Percentiles rank a stretch among this genome's conserved stretches.
Evolutionary conservation across 345 rosid species (phyloP).

Genomic region (Populus davidiana): DNA sequence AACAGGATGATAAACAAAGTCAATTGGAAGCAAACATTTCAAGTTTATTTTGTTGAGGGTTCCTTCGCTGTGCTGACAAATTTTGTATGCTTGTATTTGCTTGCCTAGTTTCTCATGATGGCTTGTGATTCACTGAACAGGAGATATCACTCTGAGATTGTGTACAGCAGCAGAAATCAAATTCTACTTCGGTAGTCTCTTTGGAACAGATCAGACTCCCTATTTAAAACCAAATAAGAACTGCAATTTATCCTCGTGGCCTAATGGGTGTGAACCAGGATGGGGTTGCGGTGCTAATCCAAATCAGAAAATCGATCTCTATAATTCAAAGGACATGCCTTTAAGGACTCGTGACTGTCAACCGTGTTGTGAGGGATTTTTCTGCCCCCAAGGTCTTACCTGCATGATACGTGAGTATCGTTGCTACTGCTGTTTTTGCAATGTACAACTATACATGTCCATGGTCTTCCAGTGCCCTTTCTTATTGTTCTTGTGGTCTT

Average conservation of each 20-base stretch:
- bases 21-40: not conserved
- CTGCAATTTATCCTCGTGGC: conserved; percentile 77
- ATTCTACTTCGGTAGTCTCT: conserved; percentile 57
- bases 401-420: conserved; percentile 89
- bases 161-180: conserved; percentile 81
- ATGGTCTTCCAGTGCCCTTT: not conserved
- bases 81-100: not conserved
- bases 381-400: conserved; percentile 87
- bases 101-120: conserved; percentile 9
- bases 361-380: conserved; percentile 97
- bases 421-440: not conserved
- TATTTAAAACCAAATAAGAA: conserved; percentile 61
- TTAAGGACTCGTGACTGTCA: conserved; percentile 57
- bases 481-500: conserved; percentile 9
- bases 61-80: not conserved
- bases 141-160: conserved; percentile 58
- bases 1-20: not conserved
- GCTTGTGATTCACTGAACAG: conserved; percentile 34
- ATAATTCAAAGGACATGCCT: conserved; percentile 47
- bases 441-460: not conserved
- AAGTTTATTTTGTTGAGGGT: not conserved
- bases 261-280: conserved; percentile 86
- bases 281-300: conserved; percentile 67
- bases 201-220: conserved; percentile 12
- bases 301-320: conserved; percentile 39